Evolutionary conservation across 2,329 filamentous ascomycete genomes (phyloP), one percentile per base, ranked within the genome.

Genomic region (Fusarium veterinarium): DNA sequence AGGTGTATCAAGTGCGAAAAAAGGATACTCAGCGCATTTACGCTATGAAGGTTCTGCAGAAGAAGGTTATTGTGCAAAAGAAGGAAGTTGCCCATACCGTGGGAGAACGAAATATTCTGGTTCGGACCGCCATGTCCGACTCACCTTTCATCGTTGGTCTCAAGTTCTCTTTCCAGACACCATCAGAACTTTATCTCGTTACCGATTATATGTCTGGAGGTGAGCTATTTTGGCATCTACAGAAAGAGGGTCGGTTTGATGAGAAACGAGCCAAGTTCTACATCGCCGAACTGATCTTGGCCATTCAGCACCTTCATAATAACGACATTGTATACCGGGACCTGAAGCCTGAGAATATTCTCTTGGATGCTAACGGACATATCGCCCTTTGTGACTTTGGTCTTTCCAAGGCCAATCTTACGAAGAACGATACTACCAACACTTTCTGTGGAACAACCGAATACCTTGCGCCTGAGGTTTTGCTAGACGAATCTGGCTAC

Each of bases 41-140:
- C 79, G 96, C 96, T 70, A 99, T 99, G 96, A 99, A 99, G 83
- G 95, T 99, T 4, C 86, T 99, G 37, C 98, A 96, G 56, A 99
- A 99, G 88, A 99, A 99, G 87, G 96, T 99, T 59, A 99, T 99
- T 78, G 96, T 99, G 31, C 96, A 99, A 84, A 99, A 99, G 89
- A 99, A 99, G 84, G 96, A 99, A 82, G 95, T 99, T 55, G 95
- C 95, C 20, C 96, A 99, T 81, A 99, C 96, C 0, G 91, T 99
- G 41, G 96, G 96, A 74, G 96, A 99, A 84, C 91, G 96, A 67
- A 99, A 99, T 80, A 99, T 99, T 74, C 87, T 99, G 52, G 96
- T 99, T 44, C 93, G 96, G 73, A 99, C 96, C 8, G 96, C 96
- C 33, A 98, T 93, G 84, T 92, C 95, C 2, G 95, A 98, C 73